Evolutionary conservation across 768 basidiomycete genomes (phyloP).

Genomic region (Porphyrellus cyaneotinctus): DNA sequence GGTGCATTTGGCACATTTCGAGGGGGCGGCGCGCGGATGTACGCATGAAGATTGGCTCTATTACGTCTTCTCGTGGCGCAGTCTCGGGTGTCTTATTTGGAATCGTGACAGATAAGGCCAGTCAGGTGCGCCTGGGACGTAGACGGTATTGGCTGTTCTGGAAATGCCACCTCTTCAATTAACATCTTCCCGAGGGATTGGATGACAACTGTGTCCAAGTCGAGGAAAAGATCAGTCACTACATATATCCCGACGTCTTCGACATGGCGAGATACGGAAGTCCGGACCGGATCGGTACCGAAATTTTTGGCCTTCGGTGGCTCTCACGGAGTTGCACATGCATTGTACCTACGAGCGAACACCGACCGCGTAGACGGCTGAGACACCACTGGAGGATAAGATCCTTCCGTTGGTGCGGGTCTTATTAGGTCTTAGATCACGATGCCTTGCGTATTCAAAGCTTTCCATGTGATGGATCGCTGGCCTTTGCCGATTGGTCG

Average conservation of each 20-base stretch:
- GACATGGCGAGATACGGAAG: neutral
- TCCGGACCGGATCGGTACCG: neutral
- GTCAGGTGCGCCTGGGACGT: neutral
- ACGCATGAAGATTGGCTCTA: neutral
- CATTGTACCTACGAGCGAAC: neutral
- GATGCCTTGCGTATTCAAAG: neutral
- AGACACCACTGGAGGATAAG: slow-evolving; percentile 8
- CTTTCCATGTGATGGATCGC: neutral
- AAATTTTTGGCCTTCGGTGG: neutral
- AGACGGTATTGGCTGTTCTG: neutral
- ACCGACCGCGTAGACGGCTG: neutral
- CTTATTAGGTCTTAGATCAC: neutral
- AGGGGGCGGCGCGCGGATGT: neutral
- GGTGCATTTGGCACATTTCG: neutral
- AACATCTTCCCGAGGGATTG: neutral
- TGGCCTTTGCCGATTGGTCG: neutral
- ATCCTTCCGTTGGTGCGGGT: slow-evolving; percentile 15
- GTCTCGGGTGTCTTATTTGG: neutral
- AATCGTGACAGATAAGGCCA: neutral
- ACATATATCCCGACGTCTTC: neutral
- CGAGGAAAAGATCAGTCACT: neutral
- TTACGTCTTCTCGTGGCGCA: neutral
- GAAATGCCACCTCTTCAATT: neutral
- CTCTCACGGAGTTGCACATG: neutral
- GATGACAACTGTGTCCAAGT: neutral